Conservation (phyloP, 495 filamentous ascomycete genomes). For the Podospora tetraspora region DNA sequence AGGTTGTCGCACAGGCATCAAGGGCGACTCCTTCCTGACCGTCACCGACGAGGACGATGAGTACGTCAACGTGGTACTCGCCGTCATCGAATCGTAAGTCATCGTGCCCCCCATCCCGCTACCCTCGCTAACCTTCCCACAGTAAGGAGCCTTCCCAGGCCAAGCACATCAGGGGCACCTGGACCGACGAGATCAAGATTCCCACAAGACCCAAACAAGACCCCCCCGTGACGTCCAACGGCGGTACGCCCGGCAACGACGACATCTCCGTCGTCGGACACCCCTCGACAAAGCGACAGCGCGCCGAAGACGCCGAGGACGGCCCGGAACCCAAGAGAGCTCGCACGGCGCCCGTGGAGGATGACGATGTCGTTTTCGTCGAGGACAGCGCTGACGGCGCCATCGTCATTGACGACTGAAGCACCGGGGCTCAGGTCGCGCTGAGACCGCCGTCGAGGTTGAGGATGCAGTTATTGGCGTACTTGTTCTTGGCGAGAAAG, state of each 20-base stretch:
- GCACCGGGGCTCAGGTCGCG: constrained; percentile 45
- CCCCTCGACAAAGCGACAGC: constrained; percentile 34
- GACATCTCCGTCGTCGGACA: constrained; percentile 19
- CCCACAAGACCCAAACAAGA: constrained; percentile 42
- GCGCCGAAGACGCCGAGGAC: constrained; percentile 29
- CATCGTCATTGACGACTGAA: constrained; percentile 15
- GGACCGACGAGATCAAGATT: constrained; percentile 34
- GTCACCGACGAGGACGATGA: constrained; percentile 80
- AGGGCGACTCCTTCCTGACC: constrained; percentile 70
- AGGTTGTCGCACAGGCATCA: constrained; percentile 39
- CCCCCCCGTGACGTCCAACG: constrained; percentile 30
- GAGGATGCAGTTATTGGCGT: constrained; percentile 78
- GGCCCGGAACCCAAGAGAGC: constrained; percentile 36
- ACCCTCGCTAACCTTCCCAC: constrained; percentile 1
- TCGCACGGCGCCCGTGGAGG: constrained; percentile 29
- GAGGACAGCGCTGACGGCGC: constrained; percentile 53
- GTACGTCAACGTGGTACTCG: constrained; percentile 79
- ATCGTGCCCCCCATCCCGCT: too few relatives aligned
- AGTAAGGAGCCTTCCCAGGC: constrained; percentile 33
- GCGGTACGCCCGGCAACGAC: constrained; percentile 25
- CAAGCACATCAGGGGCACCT: constrained; percentile 37
- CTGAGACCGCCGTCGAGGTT: constrained; percentile 84
- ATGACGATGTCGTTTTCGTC: constrained; percentile 48
- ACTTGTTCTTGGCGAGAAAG: constrained; percentile 72
- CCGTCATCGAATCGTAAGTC: constrained; percentile 49